Evolutionary conservation across 345 rosid genomes (phyloP).

Genomic region (Raphanus raphanistrum): DNA sequence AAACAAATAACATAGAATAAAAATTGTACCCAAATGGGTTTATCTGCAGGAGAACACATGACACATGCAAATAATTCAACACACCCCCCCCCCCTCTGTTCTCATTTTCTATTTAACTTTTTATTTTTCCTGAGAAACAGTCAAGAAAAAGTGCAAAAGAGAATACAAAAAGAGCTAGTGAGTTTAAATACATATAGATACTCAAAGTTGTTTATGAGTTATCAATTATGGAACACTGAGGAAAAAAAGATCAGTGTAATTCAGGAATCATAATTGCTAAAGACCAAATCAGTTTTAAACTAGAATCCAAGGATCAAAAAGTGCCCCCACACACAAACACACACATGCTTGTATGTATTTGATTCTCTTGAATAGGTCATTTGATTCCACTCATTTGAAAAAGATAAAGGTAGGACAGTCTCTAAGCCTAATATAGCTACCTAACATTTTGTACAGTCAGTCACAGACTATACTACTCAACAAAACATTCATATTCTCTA

Average conservation of each 20-base stretch:
- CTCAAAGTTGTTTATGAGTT: conserved; percentile 33
- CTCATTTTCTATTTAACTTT: conserved; percentile 21
- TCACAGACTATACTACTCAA: conserved; percentile 12
- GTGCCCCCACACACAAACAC: conserved; percentile 21
- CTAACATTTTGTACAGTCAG: conserved; percentile 33
- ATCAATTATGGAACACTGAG: conserved; percentile 29
- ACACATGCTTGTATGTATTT: conserved; percentile 29
- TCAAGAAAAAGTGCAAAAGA: conserved; percentile 26
- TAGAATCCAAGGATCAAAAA: conserved; percentile 27
- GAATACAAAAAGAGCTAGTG: conserved; percentile 12
- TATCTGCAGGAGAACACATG: conserved; percentile 36
- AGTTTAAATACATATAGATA: conserved; percentile 25
- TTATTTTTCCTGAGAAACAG: conserved; percentile 31
- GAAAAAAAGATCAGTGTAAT: conserved; percentile 18
- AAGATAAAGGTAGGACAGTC: background rate
- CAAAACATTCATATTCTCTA: conserved; percentile 4
- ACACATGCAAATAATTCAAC: conserved; percentile 46
- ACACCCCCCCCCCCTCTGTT: conserved; percentile 13
- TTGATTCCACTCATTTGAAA: conserved; percentile 21
- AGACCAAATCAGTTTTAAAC: conserved; percentile 35
- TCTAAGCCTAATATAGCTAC: conserved; percentile 29
- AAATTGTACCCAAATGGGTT: conserved; percentile 32
- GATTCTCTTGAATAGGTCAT: conserved; percentile 20
- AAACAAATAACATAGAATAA: conserved; percentile 34
- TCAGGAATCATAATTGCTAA: conserved; percentile 26